Conservation (phyloP, 306 rosid species). For the Ziziphus jujuba region DNA sequence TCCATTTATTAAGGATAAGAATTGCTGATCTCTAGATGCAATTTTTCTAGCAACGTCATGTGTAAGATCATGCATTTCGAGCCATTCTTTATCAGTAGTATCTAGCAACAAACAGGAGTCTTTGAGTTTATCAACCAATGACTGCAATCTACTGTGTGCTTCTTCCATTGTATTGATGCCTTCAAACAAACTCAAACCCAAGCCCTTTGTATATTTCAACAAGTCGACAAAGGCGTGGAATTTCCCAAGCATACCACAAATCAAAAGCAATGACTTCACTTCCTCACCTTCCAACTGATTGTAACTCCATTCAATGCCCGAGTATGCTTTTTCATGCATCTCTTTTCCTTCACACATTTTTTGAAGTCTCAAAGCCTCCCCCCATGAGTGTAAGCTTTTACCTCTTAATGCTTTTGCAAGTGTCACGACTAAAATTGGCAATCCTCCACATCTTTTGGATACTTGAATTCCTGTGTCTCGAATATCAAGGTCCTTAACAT, state of each 20-base stretch:
- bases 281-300: slow-evolving; percentile 19
- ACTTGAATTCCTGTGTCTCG: slow-evolving; percentile 14
- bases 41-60: slow-evolving; percentile 18
- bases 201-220: too few species aligned
- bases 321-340: neutral
- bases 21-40: neutral
- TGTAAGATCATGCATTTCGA: slow-evolving; percentile 26
- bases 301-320: slow-evolving; percentile 23
- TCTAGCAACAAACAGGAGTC: slow-evolving; percentile 23
- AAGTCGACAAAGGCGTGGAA: too few species aligned
- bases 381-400: neutral
- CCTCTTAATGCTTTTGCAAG: slow-evolving; percentile 29
- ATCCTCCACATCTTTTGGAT: slow-evolving; percentile 33
- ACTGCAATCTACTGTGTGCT: too few species aligned
- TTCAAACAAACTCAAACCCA: too few species aligned
- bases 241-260: slow-evolving; percentile 15
- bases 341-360: neutral
- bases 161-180: too few species aligned
- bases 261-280: slow-evolving; percentile 23
- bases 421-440: slow-evolving; percentile 41
- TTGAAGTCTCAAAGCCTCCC: neutral
- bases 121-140: too few species aligned
- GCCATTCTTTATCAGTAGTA: neutral
- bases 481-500: neutral
- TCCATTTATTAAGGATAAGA: slow-evolving; percentile 24